A percentile compares a stretch with the other conserved stretches of the same genome.
Evolutionary conservation across 2,329 filamentous ascomycete species (phyloP).

Genomic region (Capronia epimyces): DNA sequence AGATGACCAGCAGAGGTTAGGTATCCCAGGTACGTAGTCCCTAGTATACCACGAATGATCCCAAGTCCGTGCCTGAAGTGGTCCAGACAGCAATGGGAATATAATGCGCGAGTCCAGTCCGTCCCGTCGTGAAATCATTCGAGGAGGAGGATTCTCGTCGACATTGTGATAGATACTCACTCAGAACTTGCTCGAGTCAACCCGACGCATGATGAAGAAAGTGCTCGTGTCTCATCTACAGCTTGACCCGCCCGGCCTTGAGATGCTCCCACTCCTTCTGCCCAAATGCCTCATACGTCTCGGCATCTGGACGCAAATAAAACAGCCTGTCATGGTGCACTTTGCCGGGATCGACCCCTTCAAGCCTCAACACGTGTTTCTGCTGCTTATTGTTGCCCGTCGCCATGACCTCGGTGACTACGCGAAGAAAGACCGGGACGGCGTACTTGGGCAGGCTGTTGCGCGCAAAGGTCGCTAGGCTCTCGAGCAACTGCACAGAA

Average conservation of each 20-base stretch:
- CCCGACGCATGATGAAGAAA: no score
- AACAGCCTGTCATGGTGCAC: slow-evolving; percentile 50
- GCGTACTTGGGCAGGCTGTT: slow-evolving; percentile 68
- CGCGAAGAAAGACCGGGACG: slow-evolving; percentile 68
- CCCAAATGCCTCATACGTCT: slow-evolving; percentile 63
- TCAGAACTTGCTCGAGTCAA: no score
- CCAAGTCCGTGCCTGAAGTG: no score
- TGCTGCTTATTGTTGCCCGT: slow-evolving; percentile 89
- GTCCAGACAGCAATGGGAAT: no score
- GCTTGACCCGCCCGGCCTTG: slow-evolving; percentile 62
- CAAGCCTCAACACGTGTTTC: slow-evolving; percentile 64
- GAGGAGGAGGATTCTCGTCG: no score
- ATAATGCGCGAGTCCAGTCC: no score
- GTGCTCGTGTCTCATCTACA: no score
- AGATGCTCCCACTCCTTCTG: slow-evolving; percentile 64
- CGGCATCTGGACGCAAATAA: slow-evolving; percentile 56
- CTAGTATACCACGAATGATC: no score
- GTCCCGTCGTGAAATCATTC: no score
- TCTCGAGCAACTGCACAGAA: slow-evolving; percentile 16
- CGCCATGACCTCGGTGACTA: slow-evolving; percentile 57
- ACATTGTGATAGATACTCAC: no score
- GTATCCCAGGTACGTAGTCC: no score
- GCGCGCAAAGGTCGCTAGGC: slow-evolving; percentile 30
- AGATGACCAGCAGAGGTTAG: no score
- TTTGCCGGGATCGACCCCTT: slow-evolving; percentile 65